Conservation (phyloP, 108 stramenopile species). For the Nitzschia sp. region DNA sequence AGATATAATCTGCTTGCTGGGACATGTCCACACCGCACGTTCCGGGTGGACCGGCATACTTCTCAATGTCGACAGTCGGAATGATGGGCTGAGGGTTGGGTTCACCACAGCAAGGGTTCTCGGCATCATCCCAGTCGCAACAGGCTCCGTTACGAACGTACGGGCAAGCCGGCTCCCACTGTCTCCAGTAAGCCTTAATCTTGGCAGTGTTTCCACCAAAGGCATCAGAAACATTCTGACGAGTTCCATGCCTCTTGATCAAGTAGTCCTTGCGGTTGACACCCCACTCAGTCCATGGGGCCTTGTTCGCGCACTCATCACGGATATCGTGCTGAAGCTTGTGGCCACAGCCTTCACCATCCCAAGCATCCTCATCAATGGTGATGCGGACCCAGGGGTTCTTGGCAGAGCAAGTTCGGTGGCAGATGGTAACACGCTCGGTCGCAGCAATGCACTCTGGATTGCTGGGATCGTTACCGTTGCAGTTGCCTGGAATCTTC, state of each 20-base stretch:
- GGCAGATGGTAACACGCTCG: neutral
- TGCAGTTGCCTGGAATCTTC: constrained; percentile 5
- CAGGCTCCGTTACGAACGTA: neutral
- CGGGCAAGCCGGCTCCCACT: constrained; percentile 14
- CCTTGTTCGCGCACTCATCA: constrained; percentile 9
- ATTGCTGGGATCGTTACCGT: constrained; percentile 4
- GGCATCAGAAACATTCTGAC: neutral
- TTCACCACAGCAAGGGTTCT: constrained; percentile 7
- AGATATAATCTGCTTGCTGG: neutral
- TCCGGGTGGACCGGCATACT: no score
- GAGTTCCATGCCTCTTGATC: constrained; percentile 19
- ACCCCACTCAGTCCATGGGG: constrained; percentile 9
- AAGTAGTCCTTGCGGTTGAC: constrained; percentile 13
- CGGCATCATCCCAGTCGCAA: neutral
- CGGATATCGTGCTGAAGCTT: constrained; percentile 1
- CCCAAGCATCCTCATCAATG: constrained; percentile 9
- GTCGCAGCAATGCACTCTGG: neutral
- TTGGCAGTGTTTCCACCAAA: constrained; percentile 5
- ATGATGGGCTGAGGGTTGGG: no score
- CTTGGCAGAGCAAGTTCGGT: constrained; percentile 1
- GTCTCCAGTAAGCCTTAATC: constrained; percentile 11
- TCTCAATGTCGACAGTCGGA: neutral
- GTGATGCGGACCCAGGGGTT: constrained; percentile 7
- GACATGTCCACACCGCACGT: no score
- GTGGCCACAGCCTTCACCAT: constrained; percentile 13